Percentiles rank a stretch among this genome's conserved stretches.
Conservation (phyloP, 352 stramenopile genomes). For the Phytophthora rubi region DNA sequence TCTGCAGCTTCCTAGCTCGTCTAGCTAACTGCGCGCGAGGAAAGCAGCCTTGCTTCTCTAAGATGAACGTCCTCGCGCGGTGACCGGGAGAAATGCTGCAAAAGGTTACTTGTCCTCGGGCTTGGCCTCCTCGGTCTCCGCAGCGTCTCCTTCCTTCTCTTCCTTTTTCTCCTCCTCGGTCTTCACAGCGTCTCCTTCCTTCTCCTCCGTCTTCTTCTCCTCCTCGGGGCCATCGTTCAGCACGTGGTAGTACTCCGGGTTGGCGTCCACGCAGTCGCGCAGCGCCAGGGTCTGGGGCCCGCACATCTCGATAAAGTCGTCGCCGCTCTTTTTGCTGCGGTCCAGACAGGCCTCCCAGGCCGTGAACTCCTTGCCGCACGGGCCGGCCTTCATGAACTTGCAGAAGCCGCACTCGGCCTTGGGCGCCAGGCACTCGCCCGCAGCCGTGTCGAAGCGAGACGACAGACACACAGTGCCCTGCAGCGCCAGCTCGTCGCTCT, state of each 20-base stretch:
- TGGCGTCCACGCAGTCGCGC: constrained; percentile 86
- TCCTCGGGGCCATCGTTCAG: constrained; percentile 70
- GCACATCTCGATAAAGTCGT: constrained; percentile 86
- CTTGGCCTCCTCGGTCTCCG: constrained; percentile 9
- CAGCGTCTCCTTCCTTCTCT: too few relatives aligned
- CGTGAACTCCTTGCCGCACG: constrained; percentile 80
- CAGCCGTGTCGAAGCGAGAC: constrained; percentile 65
- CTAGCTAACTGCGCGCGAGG: constrained; percentile 12
- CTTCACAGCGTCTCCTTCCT: not conserved
- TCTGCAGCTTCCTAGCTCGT: constrained; percentile 12
- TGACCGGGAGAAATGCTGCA: not conserved
- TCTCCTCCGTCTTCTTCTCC: too few relatives aligned
- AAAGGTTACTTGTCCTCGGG: constrained; percentile 28
- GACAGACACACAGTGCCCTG: constrained; percentile 73
- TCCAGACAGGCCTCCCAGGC: constrained; percentile 87
- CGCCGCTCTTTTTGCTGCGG: constrained; percentile 66
- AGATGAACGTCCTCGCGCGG: constrained; percentile 23
- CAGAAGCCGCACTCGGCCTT: constrained; percentile 91
- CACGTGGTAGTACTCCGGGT: constrained; percentile 90
- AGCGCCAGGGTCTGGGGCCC: constrained; percentile 75
- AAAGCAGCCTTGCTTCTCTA: constrained; percentile 30
- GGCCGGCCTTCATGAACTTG: constrained; percentile 92
- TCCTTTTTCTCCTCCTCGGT: constrained; percentile 14
- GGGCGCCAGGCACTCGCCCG: constrained; percentile 51
- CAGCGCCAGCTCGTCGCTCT: constrained; percentile 43